phyloP scores from a whole-genome alignment of 441 rosid genomes.

The Eutrema salsugineum region DNA sequence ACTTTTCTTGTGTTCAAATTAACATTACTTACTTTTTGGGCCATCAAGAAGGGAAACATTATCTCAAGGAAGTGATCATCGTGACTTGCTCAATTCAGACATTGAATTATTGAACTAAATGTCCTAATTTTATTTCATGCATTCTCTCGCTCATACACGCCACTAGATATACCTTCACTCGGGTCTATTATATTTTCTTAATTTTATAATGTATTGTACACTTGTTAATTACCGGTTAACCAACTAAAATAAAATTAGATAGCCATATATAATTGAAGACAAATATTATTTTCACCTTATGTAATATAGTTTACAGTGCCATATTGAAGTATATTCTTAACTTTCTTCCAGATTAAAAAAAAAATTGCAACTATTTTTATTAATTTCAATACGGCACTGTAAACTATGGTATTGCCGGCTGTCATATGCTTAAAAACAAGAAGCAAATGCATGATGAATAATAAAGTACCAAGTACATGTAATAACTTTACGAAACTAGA shows the following conservation, averaged over 20 bases:
- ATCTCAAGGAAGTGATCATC: slow-evolving; percentile 31
- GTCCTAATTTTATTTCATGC: background rate
- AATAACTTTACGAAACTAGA: slow-evolving; percentile 14
- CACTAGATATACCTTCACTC: background rate
- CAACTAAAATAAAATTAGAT: background rate
- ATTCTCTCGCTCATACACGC: background rate
- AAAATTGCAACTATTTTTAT: background rate
- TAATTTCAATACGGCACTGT: background rate
- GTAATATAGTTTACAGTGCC: background rate
- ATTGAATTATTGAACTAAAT: slow-evolving; percentile 14
- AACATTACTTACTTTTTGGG: slow-evolving; percentile 18
- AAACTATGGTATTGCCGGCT: slow-evolving; percentile 12
- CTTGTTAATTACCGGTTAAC: background rate
- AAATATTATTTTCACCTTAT: background rate
- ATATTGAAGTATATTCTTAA: background rate
- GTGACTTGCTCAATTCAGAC: slow-evolving; percentile 35
- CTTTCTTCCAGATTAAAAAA: background rate
- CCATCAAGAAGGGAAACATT: slow-evolving; percentile 34
- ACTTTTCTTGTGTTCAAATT: background rate
- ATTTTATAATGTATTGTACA: background rate
- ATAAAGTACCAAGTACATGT: slow-evolving; percentile 24
- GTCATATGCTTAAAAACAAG: slow-evolving; percentile 27
- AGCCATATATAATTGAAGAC: background rate
- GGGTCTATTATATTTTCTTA: background rate
- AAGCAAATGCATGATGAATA: slow-evolving; percentile 22